phyloP scores from a whole-genome alignment of 1,139 yeast species.

The Blastobotrys buckinghamii region DNA sequence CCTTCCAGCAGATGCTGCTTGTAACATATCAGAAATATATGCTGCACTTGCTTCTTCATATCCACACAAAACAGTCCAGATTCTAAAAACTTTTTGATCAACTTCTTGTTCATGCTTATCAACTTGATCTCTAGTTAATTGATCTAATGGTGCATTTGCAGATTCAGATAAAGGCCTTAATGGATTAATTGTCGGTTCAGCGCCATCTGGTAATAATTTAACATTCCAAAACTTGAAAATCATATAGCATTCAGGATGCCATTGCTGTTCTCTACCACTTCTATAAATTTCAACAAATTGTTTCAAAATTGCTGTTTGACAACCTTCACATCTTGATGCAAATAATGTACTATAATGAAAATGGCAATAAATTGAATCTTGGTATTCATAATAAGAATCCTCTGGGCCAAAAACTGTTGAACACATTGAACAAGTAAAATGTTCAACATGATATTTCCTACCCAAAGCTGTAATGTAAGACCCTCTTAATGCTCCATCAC shows the following conservation, averaged over 20 bases:
- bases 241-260: conserved; percentile 99
- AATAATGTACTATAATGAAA: conserved; percentile 79
- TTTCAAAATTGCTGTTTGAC: conserved; percentile 83
- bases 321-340: conserved; percentile 92
- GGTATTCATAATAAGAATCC: conserved; percentile 89
- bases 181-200: conserved; percentile 19
- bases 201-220: conserved; percentile 37
- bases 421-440: conserved; percentile 88
- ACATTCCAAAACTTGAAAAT: conserved; percentile 97
- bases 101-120: conserved; percentile 53
- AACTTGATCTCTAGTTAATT: conserved; percentile 48
- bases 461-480: conserved; percentile 93
- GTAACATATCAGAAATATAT: conserved; percentile 87
- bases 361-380: conserved; percentile 78
- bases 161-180: conserved; percentile 19
- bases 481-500: conserved; percentile 83
- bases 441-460: conserved; percentile 88
- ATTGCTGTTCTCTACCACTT: conserved; percentile 92
- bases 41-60: conserved; percentile 93
- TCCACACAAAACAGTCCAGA: conserved; percentile 84
- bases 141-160: conserved; percentile 20
- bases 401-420: conserved; percentile 83
- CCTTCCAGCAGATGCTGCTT: conserved; percentile 72
- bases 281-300: conserved; percentile 90
- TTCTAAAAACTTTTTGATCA: conserved; percentile 63